Percentiles rank a stretch among this genome's conserved stretches.
Conservation (phyloP, 1,139 yeast genomes). For the Yamadazyma membranifaciens region DNA sequence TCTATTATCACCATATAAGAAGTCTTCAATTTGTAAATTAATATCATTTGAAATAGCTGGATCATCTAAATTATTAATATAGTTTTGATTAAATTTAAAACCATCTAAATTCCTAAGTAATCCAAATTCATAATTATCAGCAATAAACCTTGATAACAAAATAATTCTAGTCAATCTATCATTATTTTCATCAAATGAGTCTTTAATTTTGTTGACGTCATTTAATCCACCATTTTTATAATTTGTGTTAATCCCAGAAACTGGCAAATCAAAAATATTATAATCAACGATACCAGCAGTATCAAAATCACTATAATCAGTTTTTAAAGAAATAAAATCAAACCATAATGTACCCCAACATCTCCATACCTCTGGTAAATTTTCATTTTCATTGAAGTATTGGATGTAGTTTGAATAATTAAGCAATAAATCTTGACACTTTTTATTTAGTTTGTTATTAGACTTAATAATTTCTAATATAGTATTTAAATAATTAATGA, state of each 20-base stretch:
- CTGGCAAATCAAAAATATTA: conserved; percentile 63
- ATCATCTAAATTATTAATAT: conserved; percentile 20
- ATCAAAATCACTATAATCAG: conserved; percentile 49
- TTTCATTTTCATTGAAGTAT: conserved; percentile 55
- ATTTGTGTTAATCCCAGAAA: conserved; percentile 54
- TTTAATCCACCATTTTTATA: conserved; percentile 4
- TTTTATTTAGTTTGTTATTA: conserved; percentile 24
- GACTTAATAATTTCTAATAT: conserved; percentile 35
- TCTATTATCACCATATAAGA: conserved; percentile 42
- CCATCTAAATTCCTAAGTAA: conserved; percentile 43
- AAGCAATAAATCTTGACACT: conserved; percentile 32
- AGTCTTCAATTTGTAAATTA: conserved; percentile 25
- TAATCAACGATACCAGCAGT: conserved; percentile 57
- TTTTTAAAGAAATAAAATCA: conserved; percentile 51
- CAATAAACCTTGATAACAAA: conserved; percentile 47
- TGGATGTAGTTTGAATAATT: conserved; percentile 29
- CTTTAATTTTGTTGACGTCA: conserved; percentile 12
- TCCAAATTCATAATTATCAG: conserved; percentile 56
- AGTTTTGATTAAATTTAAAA: conserved; percentile 39
- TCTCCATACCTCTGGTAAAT: conserved; percentile 73
- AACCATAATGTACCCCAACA: conserved; percentile 86
- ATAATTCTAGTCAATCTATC: conserved; percentile 48
- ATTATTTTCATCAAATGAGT: conserved; percentile 15
- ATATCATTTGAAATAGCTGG: conserved; percentile 12
- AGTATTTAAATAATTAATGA: conserved; percentile 61